Percentiles rank a stretch among this genome's conserved stretches.
These are phyloP conservation scores for Gloeostereum incarnatum DNA, from an alignment of 768 basidiomycete species.

Conservation along the genomic window DNA sequence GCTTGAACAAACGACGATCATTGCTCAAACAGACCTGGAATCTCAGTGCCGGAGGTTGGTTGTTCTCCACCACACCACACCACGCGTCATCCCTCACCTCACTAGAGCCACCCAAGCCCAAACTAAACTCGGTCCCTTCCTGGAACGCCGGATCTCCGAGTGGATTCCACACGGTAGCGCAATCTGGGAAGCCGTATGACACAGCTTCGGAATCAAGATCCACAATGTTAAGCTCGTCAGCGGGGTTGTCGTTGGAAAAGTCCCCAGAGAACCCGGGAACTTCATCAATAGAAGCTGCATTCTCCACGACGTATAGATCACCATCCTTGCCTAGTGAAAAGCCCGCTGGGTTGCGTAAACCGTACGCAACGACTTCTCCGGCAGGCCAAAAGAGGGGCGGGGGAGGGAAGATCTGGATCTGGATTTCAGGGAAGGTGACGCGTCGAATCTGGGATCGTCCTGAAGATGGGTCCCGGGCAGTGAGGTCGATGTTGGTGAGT, in stretches of 20 bases:
- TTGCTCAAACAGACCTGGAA: constrained; percentile 24
- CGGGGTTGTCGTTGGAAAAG: constrained; percentile 36
- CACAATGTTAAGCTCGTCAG: constrained; percentile 28
- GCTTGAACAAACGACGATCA: background rate
- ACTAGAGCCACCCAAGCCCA: constrained; percentile 24
- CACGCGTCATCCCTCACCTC: constrained; percentile 21
- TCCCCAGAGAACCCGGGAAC: constrained; percentile 25
- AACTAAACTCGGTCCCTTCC: constrained; percentile 27
- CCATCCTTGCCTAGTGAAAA: constrained; percentile 15
- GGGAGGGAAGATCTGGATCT: constrained; percentile 6
- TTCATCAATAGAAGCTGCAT: constrained; percentile 33
- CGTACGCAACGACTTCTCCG: constrained; percentile 28
- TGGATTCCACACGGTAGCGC: constrained; percentile 33
- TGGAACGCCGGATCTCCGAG: constrained; percentile 24
- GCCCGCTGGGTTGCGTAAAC: constrained; percentile 34
- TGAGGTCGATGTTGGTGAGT: constrained; percentile 28
- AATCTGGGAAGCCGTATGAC: constrained; percentile 34
- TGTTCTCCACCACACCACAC: constrained; percentile 23
- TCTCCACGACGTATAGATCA: constrained; percentile 28
- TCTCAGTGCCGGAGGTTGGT: constrained; percentile 25
- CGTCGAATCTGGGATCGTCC: constrained; percentile 30
- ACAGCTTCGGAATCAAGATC: constrained; percentile 8
- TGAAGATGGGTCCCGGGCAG: constrained; percentile 30
- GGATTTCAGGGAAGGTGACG: background rate
- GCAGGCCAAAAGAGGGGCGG: constrained; percentile 16